Evolutionary conservation across 805 yeast genomes (phyloP).

Genomic region (Schwanniomyces polymorphus): DNA sequence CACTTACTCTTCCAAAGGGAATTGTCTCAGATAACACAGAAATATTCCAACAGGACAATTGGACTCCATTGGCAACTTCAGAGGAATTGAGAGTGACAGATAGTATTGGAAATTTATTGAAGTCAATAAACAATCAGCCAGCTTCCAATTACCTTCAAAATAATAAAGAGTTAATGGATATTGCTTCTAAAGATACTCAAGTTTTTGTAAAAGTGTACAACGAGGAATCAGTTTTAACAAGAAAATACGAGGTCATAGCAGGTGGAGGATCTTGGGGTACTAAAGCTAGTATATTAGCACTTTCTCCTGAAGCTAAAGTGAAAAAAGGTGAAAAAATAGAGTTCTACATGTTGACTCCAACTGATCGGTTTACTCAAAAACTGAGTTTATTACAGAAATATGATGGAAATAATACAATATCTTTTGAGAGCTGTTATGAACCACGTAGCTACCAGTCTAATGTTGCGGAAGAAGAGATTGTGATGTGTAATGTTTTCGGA

Average conservation of each 20-base stretch:
- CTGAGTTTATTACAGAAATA: conserved; percentile 5
- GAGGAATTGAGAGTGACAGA: conserved; percentile 44
- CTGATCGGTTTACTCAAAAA: conserved; percentile 18
- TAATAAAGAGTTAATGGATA: conserved; percentile 36
- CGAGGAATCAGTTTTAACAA: conserved; percentile 8
- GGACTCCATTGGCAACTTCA: conserved; percentile 29
- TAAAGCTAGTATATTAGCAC: conserved; percentile 62
- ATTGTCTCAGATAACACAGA: conserved; percentile 5
- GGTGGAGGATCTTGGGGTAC: conserved; percentile 82
- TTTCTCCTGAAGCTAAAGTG: conserved; percentile 56
- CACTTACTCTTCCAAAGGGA: conserved; percentile 19
- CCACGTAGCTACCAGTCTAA: conserved; percentile 20
- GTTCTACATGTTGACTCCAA: conserved; percentile 46
- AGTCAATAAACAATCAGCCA: conserved; percentile 51
- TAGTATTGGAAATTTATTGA: conserved; percentile 58
- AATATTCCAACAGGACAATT: conserved; percentile 21
- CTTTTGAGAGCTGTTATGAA: conserved; percentile 34
- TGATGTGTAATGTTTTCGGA: conserved; percentile 22
- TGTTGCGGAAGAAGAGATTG: neutral
- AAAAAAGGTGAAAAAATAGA: conserved; percentile 46
- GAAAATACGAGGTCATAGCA: conserved; percentile 56
- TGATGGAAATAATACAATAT: conserved; percentile 6
- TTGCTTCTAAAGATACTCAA: conserved; percentile 44
- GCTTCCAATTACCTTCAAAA: conserved; percentile 59
- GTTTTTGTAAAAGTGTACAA: conserved; percentile 35